Base-by-base conservation (phyloP, 2,329 filamentous ascomycete species). In the Sporothrix pallida region DNA sequence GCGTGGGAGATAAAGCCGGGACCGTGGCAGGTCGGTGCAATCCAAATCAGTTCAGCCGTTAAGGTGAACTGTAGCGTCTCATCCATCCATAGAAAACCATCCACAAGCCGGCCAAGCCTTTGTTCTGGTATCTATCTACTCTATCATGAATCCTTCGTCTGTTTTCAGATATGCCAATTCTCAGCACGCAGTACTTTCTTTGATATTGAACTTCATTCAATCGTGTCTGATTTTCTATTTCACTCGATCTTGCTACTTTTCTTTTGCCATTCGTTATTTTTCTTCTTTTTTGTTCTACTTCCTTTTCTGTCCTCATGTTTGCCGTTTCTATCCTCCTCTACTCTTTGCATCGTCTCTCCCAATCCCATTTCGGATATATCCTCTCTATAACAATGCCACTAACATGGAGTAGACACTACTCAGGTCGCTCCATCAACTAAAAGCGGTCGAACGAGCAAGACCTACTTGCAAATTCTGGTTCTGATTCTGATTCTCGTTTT, bases 341-440 rank as follows among this genome's bases (percentile, higher is more conserved):
- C 52, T n/a, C 52, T 54, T 23, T 23, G 3, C n/a, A 20, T 10
- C n/a, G 10, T 20, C 20, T 54, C 8, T 10, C 7, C 7, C 50
- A 15, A 52, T 63, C n/a, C 31, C 60, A 13, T 44, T 63, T 63
- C 23, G 60, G n/a, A 13, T 37, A 44, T 10, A 2, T 44, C 17
- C 13, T 63, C 37, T 17, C 42, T 65, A 65, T 65, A 37, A 65
- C 52, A 65, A 37, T 65, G 44, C 1, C 60, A 46, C 37, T 23
- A 23, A 56, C 9, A 26, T 7, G 23, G 10, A 26, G 4, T 1
- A 56, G 9, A 44, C n/a, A 37, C 2, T 17, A 37, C 13, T 23
- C 6, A 37, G 5, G 26, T 58, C 54, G 23, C 23, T 20, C 52
- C 23, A 58, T 37, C 4, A 37, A 37, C 31, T 37, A 37, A 37